These are phyloP conservation scores for Myxozyma mucilagina DNA, from an alignment of 805 yeast genomes.

Conservation along the genomic window DNA sequence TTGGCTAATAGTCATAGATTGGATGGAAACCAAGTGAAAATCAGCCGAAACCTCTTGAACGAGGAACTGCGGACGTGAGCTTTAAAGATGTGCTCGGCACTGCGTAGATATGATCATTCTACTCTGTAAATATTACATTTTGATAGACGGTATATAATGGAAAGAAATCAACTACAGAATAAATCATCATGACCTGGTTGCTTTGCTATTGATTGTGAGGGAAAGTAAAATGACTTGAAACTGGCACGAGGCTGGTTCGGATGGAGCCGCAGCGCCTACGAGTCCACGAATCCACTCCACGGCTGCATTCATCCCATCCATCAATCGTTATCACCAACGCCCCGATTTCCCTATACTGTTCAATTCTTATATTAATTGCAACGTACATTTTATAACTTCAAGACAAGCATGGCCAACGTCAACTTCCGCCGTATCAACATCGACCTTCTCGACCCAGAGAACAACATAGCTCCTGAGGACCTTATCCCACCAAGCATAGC, in stretches of 20 bases:
- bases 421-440: constrained; percentile 78
- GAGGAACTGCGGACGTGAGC: constrained; percentile 71
- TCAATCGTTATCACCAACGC: background rate
- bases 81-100: constrained; percentile 58
- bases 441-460: constrained; percentile 86
- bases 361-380: background rate
- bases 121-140: background rate
- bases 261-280: constrained; percentile 8
- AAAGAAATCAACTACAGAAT: background rate
- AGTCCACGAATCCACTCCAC: background rate
- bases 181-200: background rate
- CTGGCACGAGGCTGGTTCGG: constrained; percentile 7
- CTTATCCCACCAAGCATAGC: constrained; percentile 53
- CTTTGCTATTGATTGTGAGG: background rate
- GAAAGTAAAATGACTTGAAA: background rate
- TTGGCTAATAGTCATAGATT: constrained; percentile 41
- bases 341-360: background rate
- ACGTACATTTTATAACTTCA: background rate
- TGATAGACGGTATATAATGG: background rate
- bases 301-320: background rate
- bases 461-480: constrained; percentile 60
- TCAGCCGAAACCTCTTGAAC: constrained; percentile 69
- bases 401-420: constrained; percentile 19
- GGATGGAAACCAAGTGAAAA: constrained; percentile 79
- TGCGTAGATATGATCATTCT: background rate